phyloP scores from a whole-genome alignment of 148 eudicot species.

The Chenopodium quinoa region DNA sequence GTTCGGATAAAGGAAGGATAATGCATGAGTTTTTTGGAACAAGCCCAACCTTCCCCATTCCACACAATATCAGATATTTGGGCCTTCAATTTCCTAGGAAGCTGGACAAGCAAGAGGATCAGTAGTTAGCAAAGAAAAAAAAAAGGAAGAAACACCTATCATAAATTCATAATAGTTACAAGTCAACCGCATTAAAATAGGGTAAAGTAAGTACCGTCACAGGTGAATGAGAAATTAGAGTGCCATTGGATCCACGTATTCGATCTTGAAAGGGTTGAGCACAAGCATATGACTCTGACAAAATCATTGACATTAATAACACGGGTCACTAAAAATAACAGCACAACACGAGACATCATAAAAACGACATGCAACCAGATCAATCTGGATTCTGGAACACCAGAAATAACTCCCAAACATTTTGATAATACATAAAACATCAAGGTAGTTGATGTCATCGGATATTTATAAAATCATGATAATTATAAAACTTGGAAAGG shows the following conservation, averaged over 20 bases:
- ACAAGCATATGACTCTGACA: constrained; percentile 15
- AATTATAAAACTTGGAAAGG: neutral
- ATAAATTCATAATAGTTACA: neutral
- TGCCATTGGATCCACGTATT: constrained; percentile 4
- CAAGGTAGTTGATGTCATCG: neutral
- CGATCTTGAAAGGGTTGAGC: constrained; percentile 10
- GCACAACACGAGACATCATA: neutral
- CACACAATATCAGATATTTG: constrained; percentile 54
- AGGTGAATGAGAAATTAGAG: constrained; percentile 10
- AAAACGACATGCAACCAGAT: neutral
- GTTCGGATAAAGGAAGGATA: constrained; percentile 66
- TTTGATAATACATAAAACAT: neutral
- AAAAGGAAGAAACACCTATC: neutral
- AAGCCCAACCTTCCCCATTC: constrained; percentile 65
- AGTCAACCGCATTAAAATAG: neutral
- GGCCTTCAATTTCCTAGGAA: constrained; percentile 31
- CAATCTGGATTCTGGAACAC: neutral
- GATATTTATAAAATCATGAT: too few species aligned
- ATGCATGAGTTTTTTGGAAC: constrained; percentile 78
- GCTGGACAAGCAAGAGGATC: constrained; percentile 27
- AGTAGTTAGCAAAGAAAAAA: neutral
- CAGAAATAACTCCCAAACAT: neutral
- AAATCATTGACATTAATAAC: neutral
- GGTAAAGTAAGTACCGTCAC: constrained; percentile 21
- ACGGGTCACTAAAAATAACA: neutral